Percentiles rank a stretch among this genome's conserved stretches.
phyloP scores from a whole-genome alignment of 2,329 filamentous ascomycete genomes.

The Claviceps pazoutovae region DNA sequence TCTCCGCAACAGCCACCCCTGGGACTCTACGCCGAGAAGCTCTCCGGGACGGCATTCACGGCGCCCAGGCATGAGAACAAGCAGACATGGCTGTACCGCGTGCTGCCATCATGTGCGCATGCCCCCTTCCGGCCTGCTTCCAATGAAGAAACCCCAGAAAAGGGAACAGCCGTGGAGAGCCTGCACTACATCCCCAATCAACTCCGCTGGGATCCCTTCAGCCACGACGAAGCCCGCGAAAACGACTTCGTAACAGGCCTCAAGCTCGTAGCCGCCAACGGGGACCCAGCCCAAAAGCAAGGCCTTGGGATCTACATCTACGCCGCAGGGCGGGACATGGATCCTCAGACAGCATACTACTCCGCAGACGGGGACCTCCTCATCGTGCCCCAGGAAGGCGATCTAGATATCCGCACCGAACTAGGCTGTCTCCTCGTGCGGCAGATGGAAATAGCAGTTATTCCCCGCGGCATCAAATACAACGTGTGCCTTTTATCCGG shows the following conservation, averaged over 20 bases:
- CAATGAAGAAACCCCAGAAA: conserved; percentile 7
- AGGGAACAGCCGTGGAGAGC: conserved; percentile 9
- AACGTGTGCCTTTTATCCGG: conserved; percentile 49
- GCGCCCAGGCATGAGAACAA: conserved; percentile 54
- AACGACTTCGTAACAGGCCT: conserved; percentile 43
- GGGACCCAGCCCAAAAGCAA: conserved; percentile 64
- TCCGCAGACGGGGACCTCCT: conserved; percentile 70
- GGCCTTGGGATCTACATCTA: conserved; percentile 74
- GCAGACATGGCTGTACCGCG: conserved; percentile 60
- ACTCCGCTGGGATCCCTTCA: conserved; percentile 70
- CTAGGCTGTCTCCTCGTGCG: conserved; percentile 61
- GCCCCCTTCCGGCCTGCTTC: conserved; percentile 37
- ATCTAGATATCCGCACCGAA: conserved; percentile 64
- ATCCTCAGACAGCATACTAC: conserved; percentile 61
- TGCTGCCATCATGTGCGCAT: conserved; percentile 51
- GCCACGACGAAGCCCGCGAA: conserved; percentile 44
- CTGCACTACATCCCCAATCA: conserved; percentile 51
- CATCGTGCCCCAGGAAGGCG: conserved; percentile 62
- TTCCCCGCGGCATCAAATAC: conserved; percentile 62
- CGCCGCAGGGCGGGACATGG: conserved; percentile 67
- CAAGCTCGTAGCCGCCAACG: conserved; percentile 62
- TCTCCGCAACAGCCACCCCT: conserved; percentile 68
- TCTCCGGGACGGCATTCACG: conserved; percentile 60
- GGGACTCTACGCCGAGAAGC: conserved; percentile 71
- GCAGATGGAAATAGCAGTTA: conserved; percentile 64